A percentile compares a stretch with the other conserved stretches of the same genome.
Conservation (phyloP, 2,329 filamentous ascomycete species). For the Leptodontidium sp. region DNA sequence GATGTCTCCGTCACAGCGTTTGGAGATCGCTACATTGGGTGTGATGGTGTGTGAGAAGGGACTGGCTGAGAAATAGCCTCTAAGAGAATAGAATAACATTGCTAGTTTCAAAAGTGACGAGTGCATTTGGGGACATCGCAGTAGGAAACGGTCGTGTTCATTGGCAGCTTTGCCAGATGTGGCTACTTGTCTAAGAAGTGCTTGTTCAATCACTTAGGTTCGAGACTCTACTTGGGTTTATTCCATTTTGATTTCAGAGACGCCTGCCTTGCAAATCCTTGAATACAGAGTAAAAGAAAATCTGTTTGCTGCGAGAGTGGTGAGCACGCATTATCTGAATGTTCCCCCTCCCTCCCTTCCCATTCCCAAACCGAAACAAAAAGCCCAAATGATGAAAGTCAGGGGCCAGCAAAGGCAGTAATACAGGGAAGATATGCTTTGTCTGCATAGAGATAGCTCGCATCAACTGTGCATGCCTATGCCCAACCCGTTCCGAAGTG, state of each 20-base stretch:
- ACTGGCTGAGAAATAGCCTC: neutral
- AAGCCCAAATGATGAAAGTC: slow-evolving; percentile 13
- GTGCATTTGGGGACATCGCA: no score
- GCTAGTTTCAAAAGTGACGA: neutral
- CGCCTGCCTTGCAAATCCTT: slow-evolving; percentile 6
- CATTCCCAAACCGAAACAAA: slow-evolving; percentile 4
- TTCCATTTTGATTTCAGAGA: neutral
- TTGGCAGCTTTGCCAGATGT: neutral
- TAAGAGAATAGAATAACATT: neutral
- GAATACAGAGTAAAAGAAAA: slow-evolving; percentile 19
- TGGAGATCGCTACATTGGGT: slow-evolving; percentile 1
- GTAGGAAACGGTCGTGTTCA: neutral
- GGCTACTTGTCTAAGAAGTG: neutral
- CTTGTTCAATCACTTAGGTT: neutral
- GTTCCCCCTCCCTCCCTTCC: slow-evolving; percentile 15
- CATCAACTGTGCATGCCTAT: neutral
- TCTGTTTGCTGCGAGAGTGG: slow-evolving; percentile 7
- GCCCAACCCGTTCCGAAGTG: neutral
- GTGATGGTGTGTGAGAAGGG: neutral
- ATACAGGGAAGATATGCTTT: slow-evolving; percentile 20
- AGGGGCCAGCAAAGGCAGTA: slow-evolving; percentile 13
- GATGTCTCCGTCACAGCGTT: slow-evolving; percentile 3
- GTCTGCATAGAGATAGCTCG: neutral
- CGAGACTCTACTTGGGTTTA: neutral
- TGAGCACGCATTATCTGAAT: slow-evolving; percentile 16